Base-by-base conservation (phyloP, 441 rosid genomes). In the Isatis lusitanica region DNA sequence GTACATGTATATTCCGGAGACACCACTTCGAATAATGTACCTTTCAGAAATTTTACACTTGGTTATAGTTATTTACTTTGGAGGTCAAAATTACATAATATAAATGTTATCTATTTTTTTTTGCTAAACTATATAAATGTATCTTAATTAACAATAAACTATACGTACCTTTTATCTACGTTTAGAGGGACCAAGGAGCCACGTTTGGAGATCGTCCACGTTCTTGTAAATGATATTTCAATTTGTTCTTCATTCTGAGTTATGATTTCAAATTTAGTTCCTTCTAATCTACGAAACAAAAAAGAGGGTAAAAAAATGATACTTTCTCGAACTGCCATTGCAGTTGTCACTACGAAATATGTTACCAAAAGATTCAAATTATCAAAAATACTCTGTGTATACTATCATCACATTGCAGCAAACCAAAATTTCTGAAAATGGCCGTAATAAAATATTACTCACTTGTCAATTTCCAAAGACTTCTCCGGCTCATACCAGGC, bases 151-250 rank as follows among this genome's bases (percentile, higher is more conserved):
- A 36, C 26, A 57, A 15, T 68, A 28, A 24, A 7, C 6, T 9
- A 6, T 13, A 56, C 7, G 10, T 73, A 88, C 98, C 98, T 89
- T 82, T 89, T 91, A 77, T 91, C 98, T 15, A 91, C 85, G 57
- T 87, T 87, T 52, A 90, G 47, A 7, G 98, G 96, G 42, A 80
- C 89, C 31, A 73, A 38, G 5, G 65, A 60, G 50, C 78, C 70
- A 10, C 70, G 71, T 7, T 42, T 60, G 6, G 83, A 51, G 15
- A 63, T 66, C 11, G 59, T 71, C 97, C 98, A 91, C 4, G 55
- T 79, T 51, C 79, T 86, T 26, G 80, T 70, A 69, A 90, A 93
- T 21, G 98, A 93, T 47, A 93, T 21, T 81, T 93, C 97, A 24
- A 88, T 68, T 60, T 85, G 84, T 28, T 87, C 83, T 53, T 88